Percentiles rank a stretch among this genome's conserved stretches.
Conservation (phyloP, 2,329 filamentous ascomycete genomes). For the Fusarium vanettenii region DNA sequence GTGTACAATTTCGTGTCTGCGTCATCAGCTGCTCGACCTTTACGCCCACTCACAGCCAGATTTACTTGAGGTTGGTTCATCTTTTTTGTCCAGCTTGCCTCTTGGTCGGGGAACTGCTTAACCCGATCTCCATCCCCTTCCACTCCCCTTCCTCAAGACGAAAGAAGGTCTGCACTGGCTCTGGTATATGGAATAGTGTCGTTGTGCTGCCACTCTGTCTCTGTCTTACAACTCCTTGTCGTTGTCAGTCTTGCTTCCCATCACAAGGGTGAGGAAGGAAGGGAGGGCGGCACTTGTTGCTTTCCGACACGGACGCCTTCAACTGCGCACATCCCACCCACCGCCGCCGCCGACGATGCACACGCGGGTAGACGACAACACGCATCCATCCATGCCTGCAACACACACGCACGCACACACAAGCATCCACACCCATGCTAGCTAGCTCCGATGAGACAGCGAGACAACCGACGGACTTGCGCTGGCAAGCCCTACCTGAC, state of each 20-base stretch:
- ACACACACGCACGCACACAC: conserved; percentile 21
- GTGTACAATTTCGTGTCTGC: conserved; percentile 11
- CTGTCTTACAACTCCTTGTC: conserved; percentile 8
- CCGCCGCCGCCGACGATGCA: conserved; percentile 19
- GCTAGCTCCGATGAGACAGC: conserved; percentile 28
- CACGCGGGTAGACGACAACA: conserved; percentile 20
- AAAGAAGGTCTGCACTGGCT: conserved; percentile 18
- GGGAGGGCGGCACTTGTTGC: conserved; percentile 19
- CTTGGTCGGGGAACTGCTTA: conserved; percentile 20
- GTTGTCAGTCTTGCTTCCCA: conserved; percentile 5
- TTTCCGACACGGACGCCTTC: conserved; percentile 28
- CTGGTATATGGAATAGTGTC: conserved; percentile 17
- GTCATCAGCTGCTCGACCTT: not conserved
- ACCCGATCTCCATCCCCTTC: conserved; percentile 16
- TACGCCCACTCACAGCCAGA: conserved; percentile 10
- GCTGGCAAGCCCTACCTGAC: conserved; percentile 27
- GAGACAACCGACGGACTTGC: conserved; percentile 15
- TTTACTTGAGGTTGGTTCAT: conserved; percentile 42
- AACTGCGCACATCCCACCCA: conserved; percentile 9
- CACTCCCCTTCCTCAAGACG: conserved; percentile 13
- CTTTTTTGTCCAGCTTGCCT: conserved; percentile 29
- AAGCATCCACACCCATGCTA: conserved; percentile 18
- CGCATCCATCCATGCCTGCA: conserved; percentile 20
- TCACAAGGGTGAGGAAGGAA: conserved; percentile 19
- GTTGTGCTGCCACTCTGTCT: conserved; percentile 9